Evolutionary conservation across 768 basidiomycete species (phyloP), one percentile per base, ranked within the genome.

Genomic region (Suillus americanus): DNA sequence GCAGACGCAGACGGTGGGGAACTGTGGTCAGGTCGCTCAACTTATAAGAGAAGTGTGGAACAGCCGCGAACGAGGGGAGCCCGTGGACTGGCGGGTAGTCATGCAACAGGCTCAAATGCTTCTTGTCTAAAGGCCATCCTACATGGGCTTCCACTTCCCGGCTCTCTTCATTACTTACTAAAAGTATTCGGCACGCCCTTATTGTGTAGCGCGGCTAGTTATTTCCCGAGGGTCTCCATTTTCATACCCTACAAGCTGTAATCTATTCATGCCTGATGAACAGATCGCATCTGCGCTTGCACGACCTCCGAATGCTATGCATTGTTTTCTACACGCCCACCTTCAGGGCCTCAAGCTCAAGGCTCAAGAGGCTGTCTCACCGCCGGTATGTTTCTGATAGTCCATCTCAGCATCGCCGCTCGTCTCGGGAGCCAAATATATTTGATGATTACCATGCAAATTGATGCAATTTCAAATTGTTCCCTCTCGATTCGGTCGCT

Each of bases 1-100:
- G 69, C 79, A 80, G 43, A 75, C 77, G n/a, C 83, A 85, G 60
- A 79, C 80, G 6, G 82, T 89, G 37, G 92, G 92, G 30, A 93
- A 92, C 69, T 86, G 86, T 64, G 70, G 75, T 25, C 80, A 83
- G 51, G 86, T 90, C 40, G 76, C 74, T 54, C 55, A 65, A 10
- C 76, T 92, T 67, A 82, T 94, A 72, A 74, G 80, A 60, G 65
- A 75, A 43, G 83, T 94, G 56, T 92, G 92, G 91, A 61, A 63
- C 1, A 70, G 78, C 37, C 78, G 82, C 38, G 77, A 77, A 60
- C 67, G 61, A 28, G 69, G 63, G 5, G 73, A 70, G 51, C 77
- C 81, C 6, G 86, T 92, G 54, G 79, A 81, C 65, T 93, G 92
- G 90, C 82, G 89, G 43, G 76, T 80, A 61, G 78, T 81, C 13